Percentiles rank a stretch among this genome's conserved stretches.
These are phyloP conservation scores for Mollisiaceae sp. DNA, from an alignment of 2,329 filamentous ascomycete species.

Conservation along the genomic window DNA sequence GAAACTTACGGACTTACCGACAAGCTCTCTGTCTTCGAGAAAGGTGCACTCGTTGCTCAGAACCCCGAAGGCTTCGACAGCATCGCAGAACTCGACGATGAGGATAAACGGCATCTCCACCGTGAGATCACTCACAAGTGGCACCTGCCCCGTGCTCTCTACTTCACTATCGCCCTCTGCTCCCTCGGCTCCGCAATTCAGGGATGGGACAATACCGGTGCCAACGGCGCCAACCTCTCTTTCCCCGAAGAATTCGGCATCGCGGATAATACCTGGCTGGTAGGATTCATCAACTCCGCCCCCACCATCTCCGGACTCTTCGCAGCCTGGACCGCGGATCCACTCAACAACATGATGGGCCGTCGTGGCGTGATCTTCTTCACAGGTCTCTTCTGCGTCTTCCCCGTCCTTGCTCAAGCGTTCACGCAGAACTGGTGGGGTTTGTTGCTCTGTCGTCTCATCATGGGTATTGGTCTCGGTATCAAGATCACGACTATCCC, in stretches of 20 bases:
- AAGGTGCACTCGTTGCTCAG: slow-evolving; percentile 49
- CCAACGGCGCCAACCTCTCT: slow-evolving; percentile 8
- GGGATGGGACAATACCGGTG: slow-evolving; percentile 11
- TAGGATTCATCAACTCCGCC: slow-evolving; percentile 4
- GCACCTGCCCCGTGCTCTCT: not conserved
- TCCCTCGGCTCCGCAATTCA: slow-evolving; percentile 3
- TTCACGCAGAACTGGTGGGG: slow-evolving; percentile 11
- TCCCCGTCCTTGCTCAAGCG: slow-evolving; percentile 1
- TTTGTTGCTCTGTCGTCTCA: not conserved
- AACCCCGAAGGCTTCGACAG: slow-evolving; percentile 23
- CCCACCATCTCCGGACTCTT: slow-evolving; percentile 7
- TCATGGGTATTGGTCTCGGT: slow-evolving; percentile 1
- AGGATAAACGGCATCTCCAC: slow-evolving; percentile 29
- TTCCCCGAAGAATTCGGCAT: slow-evolving; percentile 13
- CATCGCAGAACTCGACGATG: slow-evolving; percentile 36
- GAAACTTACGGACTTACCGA: slow-evolving; percentile 58
- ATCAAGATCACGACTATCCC: slow-evolving; percentile 11
- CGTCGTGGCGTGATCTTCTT: slow-evolving; percentile 7
- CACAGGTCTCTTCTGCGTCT: slow-evolving; percentile 9
- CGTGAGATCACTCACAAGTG: slow-evolving; percentile 15
- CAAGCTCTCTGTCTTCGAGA: slow-evolving; percentile 19
- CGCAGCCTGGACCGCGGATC: slow-evolving; percentile 1
- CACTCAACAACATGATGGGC: slow-evolving; percentile 3
- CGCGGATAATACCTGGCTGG: slow-evolving; percentile 3
- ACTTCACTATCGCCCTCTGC: not conserved